These are phyloP conservation scores for Cytidiella melzeri DNA, from an alignment of 768 basidiomycete species.

Conservation along the genomic window DNA sequence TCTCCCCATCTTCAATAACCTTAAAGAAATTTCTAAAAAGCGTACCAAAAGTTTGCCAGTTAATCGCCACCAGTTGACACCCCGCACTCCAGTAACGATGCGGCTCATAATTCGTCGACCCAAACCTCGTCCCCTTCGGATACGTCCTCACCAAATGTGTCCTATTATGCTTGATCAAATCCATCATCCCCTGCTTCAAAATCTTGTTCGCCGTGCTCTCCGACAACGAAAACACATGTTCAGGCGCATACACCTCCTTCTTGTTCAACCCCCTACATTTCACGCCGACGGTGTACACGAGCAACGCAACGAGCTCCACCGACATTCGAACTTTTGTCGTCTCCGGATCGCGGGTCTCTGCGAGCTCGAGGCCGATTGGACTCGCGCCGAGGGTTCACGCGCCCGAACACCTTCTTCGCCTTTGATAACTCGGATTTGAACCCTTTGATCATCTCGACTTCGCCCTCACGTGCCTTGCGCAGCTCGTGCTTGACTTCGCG, in stretches of 20 bases:
- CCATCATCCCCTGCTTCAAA: conserved; percentile 56
- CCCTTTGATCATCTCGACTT: conserved; percentile 32
- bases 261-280: conserved; percentile 90
- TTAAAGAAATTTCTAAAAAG: neutral
- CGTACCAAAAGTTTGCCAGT: conserved; percentile 96
- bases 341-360: conserved; percentile 8
- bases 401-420: conserved; percentile 36
- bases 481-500: conserved; percentile 22
- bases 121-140: conserved; percentile 76
- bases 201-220: conserved; percentile 77
- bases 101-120: conserved; percentile 83
- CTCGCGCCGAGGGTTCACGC: conserved; percentile 20
- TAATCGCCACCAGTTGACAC: conserved; percentile 85
- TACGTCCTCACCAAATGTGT: conserved; percentile 82
- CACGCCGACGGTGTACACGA: conserved; percentile 94
- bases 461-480: conserved; percentile 26
- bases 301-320: conserved; percentile 56
- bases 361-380: conserved; percentile 10
- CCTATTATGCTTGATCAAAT: conserved; percentile 82
- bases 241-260: conserved; percentile 76
- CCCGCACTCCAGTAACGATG: conserved; percentile 88
- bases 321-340: conserved; percentile 65
- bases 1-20: neutral
- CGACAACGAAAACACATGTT: conserved; percentile 91
- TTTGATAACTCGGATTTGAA: conserved; percentile 35